Base-by-base conservation (phyloP, 768 basidiomycete genomes). In the Trametes villosa region DNA sequence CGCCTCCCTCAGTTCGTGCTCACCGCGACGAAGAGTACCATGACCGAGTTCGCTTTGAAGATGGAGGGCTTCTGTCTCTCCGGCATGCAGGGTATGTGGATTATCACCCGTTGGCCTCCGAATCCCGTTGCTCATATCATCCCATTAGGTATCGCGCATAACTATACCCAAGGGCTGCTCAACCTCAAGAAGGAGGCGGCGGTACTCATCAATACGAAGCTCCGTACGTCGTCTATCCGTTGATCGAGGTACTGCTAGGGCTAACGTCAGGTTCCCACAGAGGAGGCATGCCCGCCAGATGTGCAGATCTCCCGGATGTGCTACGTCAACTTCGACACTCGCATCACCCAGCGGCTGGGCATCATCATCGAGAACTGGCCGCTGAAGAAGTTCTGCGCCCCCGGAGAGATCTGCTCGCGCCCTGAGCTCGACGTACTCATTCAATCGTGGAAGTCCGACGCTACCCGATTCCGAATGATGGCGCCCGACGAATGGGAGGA, bases 331-430 rank as follows among this genome's bases (percentile, higher is more conserved):
- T 68, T 68, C 47, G 63, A 63, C 20, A 40, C 47, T 4, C 44
- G 51, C 36, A 64, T 69, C 56, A 69, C 68, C 20, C 17, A 33
- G 13, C 38, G 17, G 27, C 47, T 53, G 20, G 42, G 59, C 27
- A 52, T 69, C 34, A 41, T 66, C 41, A 31, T 66, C 51, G 60
- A 66, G 41, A 57, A 57, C 52, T 69, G 68, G 68, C 68, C 68
- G 5, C 67, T 69, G 7, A 20, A 30, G 20, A 57, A 49, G 26
- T 66, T 69, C 57, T 53, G 31, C 29, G 40, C 52, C 9, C 68
- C 68, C 2, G 51, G 67, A 9, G 38, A 52, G 15, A 33, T 68
- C 31, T 34, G 34, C 44, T 60, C 60, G 24, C 45, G 45, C 27
- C 42, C 52, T 9, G 68, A 67, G 38, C 50, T 69, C 30, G 34